phyloP scores from a whole-genome alignment of 345 rosid species.

The Aquilaria sinensis region DNA sequence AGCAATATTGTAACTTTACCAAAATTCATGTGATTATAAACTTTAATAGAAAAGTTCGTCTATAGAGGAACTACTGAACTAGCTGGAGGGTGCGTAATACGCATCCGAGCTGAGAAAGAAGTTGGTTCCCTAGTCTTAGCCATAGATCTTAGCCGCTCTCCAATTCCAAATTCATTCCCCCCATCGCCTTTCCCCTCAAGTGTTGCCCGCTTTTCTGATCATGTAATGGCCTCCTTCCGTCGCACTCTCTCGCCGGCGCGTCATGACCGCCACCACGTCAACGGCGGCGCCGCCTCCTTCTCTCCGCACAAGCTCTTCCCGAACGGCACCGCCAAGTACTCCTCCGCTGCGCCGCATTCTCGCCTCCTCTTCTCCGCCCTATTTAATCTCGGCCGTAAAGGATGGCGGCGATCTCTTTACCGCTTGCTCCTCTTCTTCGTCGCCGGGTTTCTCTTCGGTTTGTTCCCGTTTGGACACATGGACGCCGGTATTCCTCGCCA shows the following conservation, averaged over 20 bases:
- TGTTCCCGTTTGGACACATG: conserved; percentile 53
- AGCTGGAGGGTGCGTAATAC: conserved; percentile 4
- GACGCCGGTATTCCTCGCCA: conserved; percentile 33
- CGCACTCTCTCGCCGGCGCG: conserved; percentile 79
- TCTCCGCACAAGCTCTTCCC: conserved; percentile 27
- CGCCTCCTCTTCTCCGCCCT: conserved; percentile 18
- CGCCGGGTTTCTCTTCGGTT: conserved; percentile 57
- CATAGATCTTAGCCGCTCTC: conserved; percentile 7
- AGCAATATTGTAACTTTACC: no score
- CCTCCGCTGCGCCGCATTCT: conserved; percentile 30
- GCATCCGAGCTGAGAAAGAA: conserved; percentile 7
- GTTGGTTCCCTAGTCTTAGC: neutral
- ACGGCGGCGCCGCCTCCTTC: conserved; percentile 34
- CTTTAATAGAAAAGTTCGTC: no score
- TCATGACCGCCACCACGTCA: conserved; percentile 50
- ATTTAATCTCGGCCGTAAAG: conserved; percentile 28
- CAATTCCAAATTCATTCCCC: neutral
- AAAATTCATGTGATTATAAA: no score
- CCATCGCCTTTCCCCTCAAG: conserved; percentile 10
- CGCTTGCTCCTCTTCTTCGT: conserved; percentile 57
- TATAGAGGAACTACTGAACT: neutral
- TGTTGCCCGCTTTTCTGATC: conserved; percentile 14
- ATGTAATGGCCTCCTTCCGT: conserved; percentile 76
- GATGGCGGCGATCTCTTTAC: conserved; percentile 56
- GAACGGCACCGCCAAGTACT: conserved; percentile 31